Evolutionary conservation across 352 stramenopile species (phyloP), one percentile per base, ranked within the genome.

Genomic region (Phytophthora palmivora): DNA sequence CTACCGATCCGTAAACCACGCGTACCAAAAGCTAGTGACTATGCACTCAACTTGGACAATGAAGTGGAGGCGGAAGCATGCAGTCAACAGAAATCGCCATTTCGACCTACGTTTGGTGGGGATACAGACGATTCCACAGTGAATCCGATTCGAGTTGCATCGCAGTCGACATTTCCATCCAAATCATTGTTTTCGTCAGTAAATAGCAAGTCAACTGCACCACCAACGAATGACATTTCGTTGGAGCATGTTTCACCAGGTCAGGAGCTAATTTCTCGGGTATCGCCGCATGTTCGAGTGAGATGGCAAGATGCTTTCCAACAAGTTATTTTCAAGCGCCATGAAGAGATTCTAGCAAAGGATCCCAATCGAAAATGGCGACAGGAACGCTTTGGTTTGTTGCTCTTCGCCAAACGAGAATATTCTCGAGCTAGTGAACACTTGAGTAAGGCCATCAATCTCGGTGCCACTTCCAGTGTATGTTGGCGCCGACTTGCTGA

Each of bases 401-500:
- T 89, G 32, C 60, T 88, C 3, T 92, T 83, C 21, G 53, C 68
- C 0, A 71, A 73, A 0, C 37, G 68, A 15, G 59, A 86, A 22
- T 92, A 75, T 52, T 43, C 51, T 26, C 56, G 67, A 2, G 76
- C 81, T 1, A 74, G 58, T 32, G 66, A 79, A 4, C 83, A 88
- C 47, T 61, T 92, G 50, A 53, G 42, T 3, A 72, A 73, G 22
- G 83, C 82, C 1, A 70, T 92, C 18, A 83, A 51, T 14, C 70
- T 94, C 3, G 81, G 80, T 1, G 61, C 66, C 0, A 74, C 53
- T 12, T 74, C 54, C 0, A 72, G 78, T 28, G 50, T 74, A 19
- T 80, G 69, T 21, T 94, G 84, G 82, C 64, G 81, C 18, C 46
- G 78, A 24, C 70, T 92, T 7, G 81, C 79, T 9, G 75, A 89